phyloP scores from a whole-genome alignment of 2,329 filamentous ascomycete genomes.

The Fusarium mangiferae region DNA sequence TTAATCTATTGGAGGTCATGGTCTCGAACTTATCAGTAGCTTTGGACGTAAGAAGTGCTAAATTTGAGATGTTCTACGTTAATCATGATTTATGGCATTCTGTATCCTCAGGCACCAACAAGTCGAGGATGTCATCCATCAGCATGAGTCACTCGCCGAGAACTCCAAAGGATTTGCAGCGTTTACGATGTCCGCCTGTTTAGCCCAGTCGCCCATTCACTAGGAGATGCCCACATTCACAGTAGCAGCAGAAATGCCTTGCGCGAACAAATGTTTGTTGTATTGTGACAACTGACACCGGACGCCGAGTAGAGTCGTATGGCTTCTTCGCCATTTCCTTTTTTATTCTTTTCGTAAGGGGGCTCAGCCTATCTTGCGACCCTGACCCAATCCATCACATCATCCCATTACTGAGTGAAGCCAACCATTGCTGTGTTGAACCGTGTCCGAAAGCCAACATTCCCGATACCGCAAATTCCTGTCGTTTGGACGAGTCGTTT shows the following conservation, averaged over 20 bases:
- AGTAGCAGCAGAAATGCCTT: background rate
- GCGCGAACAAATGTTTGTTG: constrained; percentile 50
- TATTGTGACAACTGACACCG: constrained; percentile 56
- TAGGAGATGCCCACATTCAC: constrained; percentile 25
- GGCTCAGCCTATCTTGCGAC: constrained; percentile 52
- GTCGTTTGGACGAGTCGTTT: constrained; percentile 50
- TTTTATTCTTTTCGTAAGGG: constrained; percentile 41
- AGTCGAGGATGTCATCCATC: constrained; percentile 28
- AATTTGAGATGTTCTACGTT: background rate
- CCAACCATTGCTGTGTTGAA: constrained; percentile 45
- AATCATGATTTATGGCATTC: background rate
- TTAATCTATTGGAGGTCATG: background rate
- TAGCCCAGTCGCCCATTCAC: background rate
- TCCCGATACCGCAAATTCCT: constrained; percentile 45
- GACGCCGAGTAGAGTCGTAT: constrained; percentile 53
- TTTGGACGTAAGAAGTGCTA: background rate
- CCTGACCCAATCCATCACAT: constrained; percentile 51
- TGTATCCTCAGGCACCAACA: constrained; percentile 18
- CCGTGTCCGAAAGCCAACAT: constrained; percentile 46
- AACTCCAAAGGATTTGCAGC: background rate
- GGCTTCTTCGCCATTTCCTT: constrained; percentile 51
- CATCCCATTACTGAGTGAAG: constrained; percentile 48
- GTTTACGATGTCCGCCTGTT: constrained; percentile 1
- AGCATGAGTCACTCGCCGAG: constrained; percentile 39
- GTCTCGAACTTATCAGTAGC: background rate